Evolutionary conservation across 805 yeast genomes (phyloP).

Genomic region (Lipomyces mesembrius): DNA sequence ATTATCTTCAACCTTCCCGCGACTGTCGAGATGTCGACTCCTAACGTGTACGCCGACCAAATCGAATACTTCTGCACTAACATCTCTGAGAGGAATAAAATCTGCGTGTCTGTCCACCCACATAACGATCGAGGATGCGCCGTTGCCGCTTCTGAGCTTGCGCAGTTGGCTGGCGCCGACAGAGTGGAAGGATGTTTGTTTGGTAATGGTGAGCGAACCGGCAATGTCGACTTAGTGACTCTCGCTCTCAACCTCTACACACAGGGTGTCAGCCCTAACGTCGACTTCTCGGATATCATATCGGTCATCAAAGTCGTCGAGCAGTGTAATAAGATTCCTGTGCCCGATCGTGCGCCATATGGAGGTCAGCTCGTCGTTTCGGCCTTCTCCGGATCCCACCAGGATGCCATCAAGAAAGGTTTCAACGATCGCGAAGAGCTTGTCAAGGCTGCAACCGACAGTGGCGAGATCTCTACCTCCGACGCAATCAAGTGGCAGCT

Average conservation of each 20-base stretch:
- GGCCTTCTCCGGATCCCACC: constrained; percentile 86
- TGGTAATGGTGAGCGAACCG: constrained; percentile 88
- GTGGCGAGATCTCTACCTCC: constrained; percentile 33
- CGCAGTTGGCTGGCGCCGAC: constrained; percentile 83
- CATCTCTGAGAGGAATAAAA: constrained; percentile 67
- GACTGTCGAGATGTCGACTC: constrained; percentile 80
- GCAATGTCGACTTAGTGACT: constrained; percentile 81
- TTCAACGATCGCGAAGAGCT: constrained; percentile 57
- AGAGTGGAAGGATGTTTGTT: constrained; percentile 84
- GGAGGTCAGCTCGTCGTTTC: constrained; percentile 83
- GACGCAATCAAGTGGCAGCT: constrained; percentile 62
- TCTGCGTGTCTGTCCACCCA: constrained; percentile 77
- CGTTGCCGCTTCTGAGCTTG: constrained; percentile 86
- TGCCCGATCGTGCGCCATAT: constrained; percentile 78
- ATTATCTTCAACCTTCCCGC: constrained; percentile 84
- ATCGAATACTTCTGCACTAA: constrained; percentile 71
- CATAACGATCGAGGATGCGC: constrained; percentile 89
- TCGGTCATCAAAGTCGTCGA: constrained; percentile 74
- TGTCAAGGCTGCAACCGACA: constrained; percentile 22
- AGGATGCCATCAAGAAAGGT: constrained; percentile 87
- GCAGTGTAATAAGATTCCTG: constrained; percentile 79
- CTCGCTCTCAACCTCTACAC: constrained; percentile 77
- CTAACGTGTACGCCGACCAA: constrained; percentile 84
- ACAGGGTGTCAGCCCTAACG: constrained; percentile 71
- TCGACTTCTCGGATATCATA: constrained; percentile 71